Base-by-base conservation (phyloP, 2,329 filamentous ascomycete genomes). In the Colletotrichum sp. region DNA sequence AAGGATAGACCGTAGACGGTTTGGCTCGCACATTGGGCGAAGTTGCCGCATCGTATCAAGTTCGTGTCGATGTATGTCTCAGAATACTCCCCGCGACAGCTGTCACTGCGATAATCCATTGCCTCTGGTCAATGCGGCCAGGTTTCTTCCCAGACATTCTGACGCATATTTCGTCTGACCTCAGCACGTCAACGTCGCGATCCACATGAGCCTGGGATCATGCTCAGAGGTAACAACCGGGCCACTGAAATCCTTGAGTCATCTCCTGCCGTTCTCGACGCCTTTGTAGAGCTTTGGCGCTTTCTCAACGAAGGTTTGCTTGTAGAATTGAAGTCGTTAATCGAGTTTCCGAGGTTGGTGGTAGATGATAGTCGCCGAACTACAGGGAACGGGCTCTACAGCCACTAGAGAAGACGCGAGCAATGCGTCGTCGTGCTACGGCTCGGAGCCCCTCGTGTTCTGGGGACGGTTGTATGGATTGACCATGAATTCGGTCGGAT, bases 21-120 rank as follows among this genome's bases (percentile, higher is more conserved):
- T 34, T 32, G 10, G 28, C 24, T 13, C 16, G 24, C 15, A 18
- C 24, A 32, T n/a, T 32, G 24, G 34, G 18, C n/a, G 26, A 8
- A 39, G 13, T 28, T 60, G 34, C 34, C 24, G 28, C 44, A 71
- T 69, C 32, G 73, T 76, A 28, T 69, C 70, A 74, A 60, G 34
- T 75, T 65, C 28, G 59, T 52, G 59, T 69, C 70, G 64, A 76
- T 13, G 9, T 32, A 59, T 62, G 74, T 74, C 74, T 76, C 70
- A 66, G 65, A 49, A 26, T 44, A 13, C 15, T 59, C 64, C 30
- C n/a, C 28, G 63, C 39, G 69, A 73, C 69, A 68, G 73, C 57
- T 73, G 39, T 64, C 63, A 69, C 28, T 62, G 52, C 57, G 39
- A 57, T 36, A 44, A 68, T 69, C 63, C 74, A 66, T 65, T 55